Evolutionary conservation across 306 rosid genomes (phyloP).

Genomic region (Alnus glutinosa): DNA sequence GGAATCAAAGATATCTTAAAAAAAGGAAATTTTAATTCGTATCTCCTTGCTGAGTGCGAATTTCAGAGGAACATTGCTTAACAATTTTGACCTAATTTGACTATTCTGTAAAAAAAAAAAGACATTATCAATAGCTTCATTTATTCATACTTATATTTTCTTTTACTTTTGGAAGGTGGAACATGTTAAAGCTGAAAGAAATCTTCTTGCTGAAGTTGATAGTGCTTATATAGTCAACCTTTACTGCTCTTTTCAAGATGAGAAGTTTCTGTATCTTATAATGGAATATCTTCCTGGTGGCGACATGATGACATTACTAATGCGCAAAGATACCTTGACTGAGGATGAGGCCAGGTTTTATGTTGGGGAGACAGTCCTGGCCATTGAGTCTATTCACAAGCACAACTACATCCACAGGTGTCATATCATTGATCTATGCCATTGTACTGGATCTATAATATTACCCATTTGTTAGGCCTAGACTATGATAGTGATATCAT

Average conservation of each 20-base stretch:
- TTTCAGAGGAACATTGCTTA: neutral
- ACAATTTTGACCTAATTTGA: neutral
- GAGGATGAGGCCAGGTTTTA: conserved; percentile 83
- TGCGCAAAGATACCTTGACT: conserved; percentile 80
- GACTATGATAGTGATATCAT: neutral
- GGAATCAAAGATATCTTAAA: neutral
- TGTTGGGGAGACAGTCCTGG: conserved; percentile 87
- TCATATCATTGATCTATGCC: neutral
- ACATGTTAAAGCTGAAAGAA: conserved; percentile 93
- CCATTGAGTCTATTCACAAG: conserved; percentile 86
- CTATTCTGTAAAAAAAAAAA: neutral
- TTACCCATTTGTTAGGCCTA: neutral
- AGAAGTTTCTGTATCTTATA: conserved; percentile 75
- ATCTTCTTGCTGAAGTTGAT: conserved; percentile 88
- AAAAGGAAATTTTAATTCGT: neutral
- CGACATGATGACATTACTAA: conserved; percentile 84
- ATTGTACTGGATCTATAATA: neutral
- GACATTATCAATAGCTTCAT: neutral
- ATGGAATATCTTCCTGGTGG: conserved; percentile 98
- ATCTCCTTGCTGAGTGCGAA: neutral
- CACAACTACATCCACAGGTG: conserved; percentile 89
- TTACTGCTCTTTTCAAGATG: conserved; percentile 92
- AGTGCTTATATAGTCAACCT: conserved; percentile 85
- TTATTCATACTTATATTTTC: neutral
- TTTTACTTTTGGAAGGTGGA: conserved; percentile 60